phyloP scores from a whole-genome alignment of 371 early-diverging fungal genomes.

The Dichotomocladium elegans region DNA sequence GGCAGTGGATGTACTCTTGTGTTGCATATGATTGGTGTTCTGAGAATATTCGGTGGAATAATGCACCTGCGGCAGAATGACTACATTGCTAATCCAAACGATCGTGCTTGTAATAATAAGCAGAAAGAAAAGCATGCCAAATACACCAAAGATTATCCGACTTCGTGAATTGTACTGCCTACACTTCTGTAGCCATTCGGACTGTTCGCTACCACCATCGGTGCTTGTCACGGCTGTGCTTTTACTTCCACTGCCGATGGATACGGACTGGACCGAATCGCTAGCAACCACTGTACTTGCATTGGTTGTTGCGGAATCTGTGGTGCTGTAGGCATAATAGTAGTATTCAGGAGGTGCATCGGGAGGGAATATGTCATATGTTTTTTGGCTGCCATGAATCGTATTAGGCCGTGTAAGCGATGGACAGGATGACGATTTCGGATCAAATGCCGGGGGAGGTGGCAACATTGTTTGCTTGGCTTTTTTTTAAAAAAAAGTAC shows the following conservation, averaged over 20 bases:
- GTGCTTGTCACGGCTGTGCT: neutral
- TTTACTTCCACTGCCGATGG: neutral
- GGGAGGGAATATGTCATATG: constrained; percentile 8
- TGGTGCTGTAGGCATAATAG: constrained; percentile 3
- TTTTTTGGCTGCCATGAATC: neutral
- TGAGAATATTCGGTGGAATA: constrained; percentile 10
- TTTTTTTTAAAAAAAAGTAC: neutral
- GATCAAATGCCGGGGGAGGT: neutral
- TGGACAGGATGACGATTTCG: constrained; percentile 6
- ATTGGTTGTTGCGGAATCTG: neutral
- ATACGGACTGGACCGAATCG: constrained; percentile 6
- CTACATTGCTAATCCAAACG: constrained; percentile 11
- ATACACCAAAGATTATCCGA: constrained; percentile 2
- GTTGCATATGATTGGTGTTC: constrained; percentile 1
- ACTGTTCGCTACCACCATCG: neutral
- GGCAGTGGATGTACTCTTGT: no score
- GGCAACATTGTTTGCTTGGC: neutral
- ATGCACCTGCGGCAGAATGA: constrained; percentile 11
- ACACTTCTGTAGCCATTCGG: constrained; percentile 7
- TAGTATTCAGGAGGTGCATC: constrained; percentile 11
- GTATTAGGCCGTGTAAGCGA: constrained; percentile 4
- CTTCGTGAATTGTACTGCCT: neutral
- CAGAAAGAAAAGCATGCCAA: constrained; percentile 14
- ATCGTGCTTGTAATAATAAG: constrained; percentile 7
- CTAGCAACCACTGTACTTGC: neutral